phyloP scores from a whole-genome alignment of 768 basidiomycete genomes.

The Trametes sanguinea region DNA sequence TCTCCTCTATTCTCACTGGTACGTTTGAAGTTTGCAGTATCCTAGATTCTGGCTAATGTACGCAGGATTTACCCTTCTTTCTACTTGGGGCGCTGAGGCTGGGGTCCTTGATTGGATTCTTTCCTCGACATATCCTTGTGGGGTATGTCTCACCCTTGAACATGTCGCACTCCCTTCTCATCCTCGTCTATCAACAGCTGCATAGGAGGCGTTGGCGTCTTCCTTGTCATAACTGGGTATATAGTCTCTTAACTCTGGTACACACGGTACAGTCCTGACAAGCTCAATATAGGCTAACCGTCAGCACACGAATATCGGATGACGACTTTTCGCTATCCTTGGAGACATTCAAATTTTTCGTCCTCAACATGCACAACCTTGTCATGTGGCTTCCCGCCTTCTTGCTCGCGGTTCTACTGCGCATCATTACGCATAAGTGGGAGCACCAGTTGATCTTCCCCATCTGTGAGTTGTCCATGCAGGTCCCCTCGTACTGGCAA shows the following conservation, averaged over 20 bases:
- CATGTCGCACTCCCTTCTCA: background rate
- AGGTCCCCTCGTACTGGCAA: background rate
- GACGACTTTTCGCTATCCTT: slow-evolving; percentile 71
- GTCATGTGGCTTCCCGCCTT: slow-evolving; percentile 81
- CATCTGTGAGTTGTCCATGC: slow-evolving; percentile 53
- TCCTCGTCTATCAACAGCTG: slow-evolving; percentile 44
- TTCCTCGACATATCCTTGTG: slow-evolving; percentile 95
- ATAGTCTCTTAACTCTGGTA: slow-evolving; percentile 19
- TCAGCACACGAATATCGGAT: slow-evolving; percentile 80
- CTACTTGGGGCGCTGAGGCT: slow-evolving; percentile 82
- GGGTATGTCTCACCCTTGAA: slow-evolving; percentile 52
- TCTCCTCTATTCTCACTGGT: slow-evolving; percentile 89
- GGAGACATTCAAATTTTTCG: slow-evolving; percentile 67
- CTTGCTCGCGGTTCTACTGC: slow-evolving; percentile 69
- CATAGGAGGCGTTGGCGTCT: slow-evolving; percentile 95
- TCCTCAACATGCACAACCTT: slow-evolving; percentile 62
- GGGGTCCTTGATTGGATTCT: slow-evolving; percentile 89
- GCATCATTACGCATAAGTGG: slow-evolving; percentile 76
- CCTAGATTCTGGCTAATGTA: background rate
- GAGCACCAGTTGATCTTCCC: slow-evolving; percentile 94
- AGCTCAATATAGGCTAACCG: slow-evolving; percentile 60
- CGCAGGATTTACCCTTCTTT: slow-evolving; percentile 81
- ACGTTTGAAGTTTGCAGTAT: slow-evolving; percentile 18
- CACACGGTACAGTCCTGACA: too few relatives aligned
- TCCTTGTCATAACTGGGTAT: slow-evolving; percentile 87